A percentile compares a stretch with the other conserved stretches of the same genome.
Conservation (phyloP, 768 basidiomycete species). For the Coprinopsis marcescibilis region DNA sequence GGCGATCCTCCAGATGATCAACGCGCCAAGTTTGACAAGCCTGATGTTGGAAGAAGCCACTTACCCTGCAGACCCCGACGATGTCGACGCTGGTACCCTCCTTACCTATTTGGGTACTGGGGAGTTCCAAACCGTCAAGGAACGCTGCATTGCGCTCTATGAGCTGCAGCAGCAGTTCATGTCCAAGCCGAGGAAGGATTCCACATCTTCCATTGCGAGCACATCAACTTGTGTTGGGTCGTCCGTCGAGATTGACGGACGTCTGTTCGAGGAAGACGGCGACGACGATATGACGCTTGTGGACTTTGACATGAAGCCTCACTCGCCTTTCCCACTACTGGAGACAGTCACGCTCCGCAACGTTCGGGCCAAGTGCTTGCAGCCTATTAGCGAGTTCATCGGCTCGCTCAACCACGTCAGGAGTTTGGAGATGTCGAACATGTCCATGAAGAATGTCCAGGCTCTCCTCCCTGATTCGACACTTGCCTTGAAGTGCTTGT, state of each 20-base stretch:
- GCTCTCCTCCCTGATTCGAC: conserved; percentile 19
- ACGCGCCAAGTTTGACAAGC: conserved; percentile 31
- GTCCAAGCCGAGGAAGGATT: conserved; percentile 12
- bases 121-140: conserved; percentile 17
- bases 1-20: conserved; percentile 32
- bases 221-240: conserved; percentile 7
- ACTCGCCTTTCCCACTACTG: conserved; percentile 31
- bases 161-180: conserved; percentile 10
- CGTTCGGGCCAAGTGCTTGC: conserved; percentile 29
- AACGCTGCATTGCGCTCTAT: conserved; percentile 13
- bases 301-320: conserved; percentile 18
- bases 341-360: conserved; percentile 28
- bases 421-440: conserved; percentile 28
- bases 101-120: conserved; percentile 33
- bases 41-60: conserved; percentile 42
- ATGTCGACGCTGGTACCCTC: conserved; percentile 34
- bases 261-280: conserved; percentile 9
- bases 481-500: not conserved
- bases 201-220: conserved; percentile 10
- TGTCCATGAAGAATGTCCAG: conserved; percentile 27
- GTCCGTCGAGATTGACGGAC: conserved; percentile 7
- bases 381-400: conserved; percentile 27
- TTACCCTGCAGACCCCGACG: conserved; percentile 34
- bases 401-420: conserved; percentile 23
- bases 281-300: conserved; percentile 13